Base-by-base conservation (phyloP, 768 basidiomycete genomes). In the Podaxis rugospora region DNA sequence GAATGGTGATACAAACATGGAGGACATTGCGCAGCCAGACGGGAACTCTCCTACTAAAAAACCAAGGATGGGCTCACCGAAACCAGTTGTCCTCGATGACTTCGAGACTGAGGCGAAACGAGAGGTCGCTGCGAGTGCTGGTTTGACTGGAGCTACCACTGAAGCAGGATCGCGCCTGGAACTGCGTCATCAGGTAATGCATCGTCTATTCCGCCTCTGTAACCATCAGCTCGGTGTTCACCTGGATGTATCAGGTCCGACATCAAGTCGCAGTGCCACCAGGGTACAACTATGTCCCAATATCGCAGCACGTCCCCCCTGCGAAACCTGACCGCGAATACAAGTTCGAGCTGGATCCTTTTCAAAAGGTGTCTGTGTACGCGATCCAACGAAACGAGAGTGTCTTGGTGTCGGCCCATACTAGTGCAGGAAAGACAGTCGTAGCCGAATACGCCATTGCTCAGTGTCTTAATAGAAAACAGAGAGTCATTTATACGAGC, bases 371-470 rank as follows among this genome's bases (percentile, higher is more conserved):
- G 49, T 95, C 96, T 1, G 87, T 98, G 6, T 84, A 92, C 64
- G 95, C 94, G 40, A 98, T 99, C 54, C 94, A 99, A 72, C 83
- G 97, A 40, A 96, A 97, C 71, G 97, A 99, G 77, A 94, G 92
- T 68, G 96, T 98, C 4, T 80, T 99, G 54, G 97, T 99, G 14
- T 98, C 96, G 23, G 97, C 97, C 0, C 97, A 99, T 78, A 99
- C 97, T 4, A 95, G 93, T 75, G 97, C 97, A 37, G 97, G 97
- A 69, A 99, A 99, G 77, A 99, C 97, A 1, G 97, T 98, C 64
- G 97, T 99, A 63, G 97, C 97, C 50, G 97, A 99, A 79, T 99
- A 98, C 74, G 97, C 97, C 50, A 98, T 99, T 70, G 97, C 97
- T 0, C 93, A 94, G 72, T 95, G 92, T 81, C 78, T 99, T 67